A percentile compares a stretch with the other conserved stretches of the same genome.
Conservation (phyloP, 2,329 filamentous ascomycete genomes). For the Immersiporthe knoxdaviesiana region DNA sequence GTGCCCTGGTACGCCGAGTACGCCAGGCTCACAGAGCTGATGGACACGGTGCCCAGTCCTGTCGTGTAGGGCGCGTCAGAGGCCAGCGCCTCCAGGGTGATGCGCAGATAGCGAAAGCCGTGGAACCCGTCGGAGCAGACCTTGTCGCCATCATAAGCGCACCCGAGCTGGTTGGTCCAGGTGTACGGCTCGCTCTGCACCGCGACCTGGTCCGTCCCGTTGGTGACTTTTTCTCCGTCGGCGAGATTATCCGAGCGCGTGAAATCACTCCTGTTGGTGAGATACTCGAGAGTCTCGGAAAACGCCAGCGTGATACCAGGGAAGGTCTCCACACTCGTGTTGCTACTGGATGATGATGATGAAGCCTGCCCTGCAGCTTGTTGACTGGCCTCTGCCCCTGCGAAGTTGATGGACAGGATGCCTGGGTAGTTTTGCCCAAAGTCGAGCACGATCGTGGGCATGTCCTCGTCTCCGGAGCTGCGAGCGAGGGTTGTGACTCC, state of each 20-base stretch:
- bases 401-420: slow-evolving; percentile 47
- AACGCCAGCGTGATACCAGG: slow-evolving; percentile 52
- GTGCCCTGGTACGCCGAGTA: slow-evolving; percentile 52
- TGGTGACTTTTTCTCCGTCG: slow-evolving; percentile 41
- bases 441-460: slow-evolving; percentile 50
- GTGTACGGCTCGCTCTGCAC: slow-evolving; percentile 46
- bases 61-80: slow-evolving; percentile 50
- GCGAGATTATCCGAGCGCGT: slow-evolving; percentile 50
- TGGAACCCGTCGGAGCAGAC: slow-evolving; percentile 58
- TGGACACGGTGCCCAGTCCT: slow-evolving; percentile 46
- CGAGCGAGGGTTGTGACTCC: slow-evolving; percentile 40
- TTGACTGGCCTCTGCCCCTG: slow-evolving; percentile 37
- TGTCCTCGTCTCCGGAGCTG: slow-evolving; percentile 23
- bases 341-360: slow-evolving; percentile 16
- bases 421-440: slow-evolving; percentile 54
- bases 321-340: slow-evolving; percentile 29
- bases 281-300: slow-evolving; percentile 51
- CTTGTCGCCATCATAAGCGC: slow-evolving; percentile 42
- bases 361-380: slow-evolving; percentile 11
- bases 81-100: slow-evolving; percentile 49
- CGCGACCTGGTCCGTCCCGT: slow-evolving; percentile 55
- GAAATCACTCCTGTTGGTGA: slow-evolving; percentile 51
- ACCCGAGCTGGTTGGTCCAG: slow-evolving; percentile 51
- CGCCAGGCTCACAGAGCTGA: slow-evolving; percentile 46
- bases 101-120: slow-evolving; percentile 56